These are phyloP conservation scores for Ottelia alismoides DNA, from an alignment of 106 monocot genomes.

Conservation along the genomic window DNA sequence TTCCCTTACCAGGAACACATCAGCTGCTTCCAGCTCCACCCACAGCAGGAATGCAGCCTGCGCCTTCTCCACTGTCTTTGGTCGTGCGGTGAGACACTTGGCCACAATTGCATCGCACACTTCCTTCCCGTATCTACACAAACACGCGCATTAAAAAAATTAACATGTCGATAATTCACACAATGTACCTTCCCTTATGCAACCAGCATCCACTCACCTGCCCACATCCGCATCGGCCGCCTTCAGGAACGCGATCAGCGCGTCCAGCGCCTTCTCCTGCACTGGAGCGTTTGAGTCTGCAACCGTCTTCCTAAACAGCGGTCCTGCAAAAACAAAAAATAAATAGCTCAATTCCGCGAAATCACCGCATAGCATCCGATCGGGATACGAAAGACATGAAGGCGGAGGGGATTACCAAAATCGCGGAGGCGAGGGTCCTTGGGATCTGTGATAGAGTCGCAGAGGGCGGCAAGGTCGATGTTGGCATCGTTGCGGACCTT, in stretches of 20 bases:
- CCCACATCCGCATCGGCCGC: constrained; percentile 90
- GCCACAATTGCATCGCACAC: constrained; percentile 89
- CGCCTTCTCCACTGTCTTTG: constrained; percentile 97
- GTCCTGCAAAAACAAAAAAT: constrained; percentile 25
- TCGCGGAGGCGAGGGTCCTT: constrained; percentile 88
- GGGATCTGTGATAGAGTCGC: constrained; percentile 90
- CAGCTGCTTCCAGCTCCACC: constrained; percentile 93
- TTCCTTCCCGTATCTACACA: constrained; percentile 92
- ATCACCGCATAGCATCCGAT: constrained; percentile 5
- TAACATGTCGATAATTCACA: too few species aligned
- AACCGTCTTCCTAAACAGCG: constrained; percentile 88
- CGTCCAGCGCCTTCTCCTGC: constrained; percentile 98
- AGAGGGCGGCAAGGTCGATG: constrained; percentile 87
- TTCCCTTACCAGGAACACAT: constrained; percentile 77
- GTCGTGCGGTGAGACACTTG: constrained; percentile 91
- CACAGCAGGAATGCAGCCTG: constrained; percentile 74
- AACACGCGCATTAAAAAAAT: too few species aligned
- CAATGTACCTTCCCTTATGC: too few species aligned
- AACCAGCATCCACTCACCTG: constrained; percentile 58
- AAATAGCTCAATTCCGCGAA: background rate
- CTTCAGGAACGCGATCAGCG: constrained; percentile 59
- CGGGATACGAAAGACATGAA: background rate
- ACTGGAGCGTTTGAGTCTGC: constrained; percentile 95
- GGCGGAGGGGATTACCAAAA: constrained; percentile 36
- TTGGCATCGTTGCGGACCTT: constrained; percentile 97